Evolutionary conservation across 2,329 filamentous ascomycete genomes (phyloP), one percentile per base, ranked within the genome.

Genomic region (Penicillium sp.): DNA sequence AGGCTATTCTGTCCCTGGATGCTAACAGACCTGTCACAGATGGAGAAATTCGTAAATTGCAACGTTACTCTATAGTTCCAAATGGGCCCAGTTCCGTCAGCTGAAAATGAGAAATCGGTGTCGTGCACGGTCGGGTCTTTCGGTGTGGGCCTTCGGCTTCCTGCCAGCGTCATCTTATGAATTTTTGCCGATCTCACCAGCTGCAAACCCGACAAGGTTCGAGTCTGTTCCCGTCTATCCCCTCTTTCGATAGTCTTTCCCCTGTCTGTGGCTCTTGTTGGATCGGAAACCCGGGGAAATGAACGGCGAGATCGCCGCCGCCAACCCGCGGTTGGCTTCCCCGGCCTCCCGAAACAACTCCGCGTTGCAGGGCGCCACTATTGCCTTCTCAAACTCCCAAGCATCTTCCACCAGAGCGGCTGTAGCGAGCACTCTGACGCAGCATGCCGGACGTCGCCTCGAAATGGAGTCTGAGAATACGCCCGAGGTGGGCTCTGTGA

Each of bases 331-430:
- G 69, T 65, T 68, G 65, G 53, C 65, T 64, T 61, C 65, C 61
- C 61, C 60, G 62, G 58, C 62, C 56, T 62, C 61, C 63, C 68
- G 62, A 64, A 67, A 67, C 56, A 65, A 73, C 65, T 68, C 60
- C 59, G 75, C 77, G 40, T 61, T 77, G 40, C 74, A 73, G 61
- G 77, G 76, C 64, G 77, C 77, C 55, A 72, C 73, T 30, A 66
- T 73, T 25, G 76, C 76, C 30, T 79, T 78, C 58, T 68, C 68
- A 55, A 60, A 68, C 38, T 65, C 67, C 33, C 71, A 67, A 62
- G 46, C 57, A 2, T 59, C 65, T 10, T 61, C 63, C 30, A 58
- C 67, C 48, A 59, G 67, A 43, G 63, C 68, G 16, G 58, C 65
- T 40, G 57, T 70, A 51, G 63, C 68, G 49, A 68, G 68, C 57